phyloP scores from a whole-genome alignment of 1,284 basidiomycete species.

The Jaminaea rosea region DNA sequence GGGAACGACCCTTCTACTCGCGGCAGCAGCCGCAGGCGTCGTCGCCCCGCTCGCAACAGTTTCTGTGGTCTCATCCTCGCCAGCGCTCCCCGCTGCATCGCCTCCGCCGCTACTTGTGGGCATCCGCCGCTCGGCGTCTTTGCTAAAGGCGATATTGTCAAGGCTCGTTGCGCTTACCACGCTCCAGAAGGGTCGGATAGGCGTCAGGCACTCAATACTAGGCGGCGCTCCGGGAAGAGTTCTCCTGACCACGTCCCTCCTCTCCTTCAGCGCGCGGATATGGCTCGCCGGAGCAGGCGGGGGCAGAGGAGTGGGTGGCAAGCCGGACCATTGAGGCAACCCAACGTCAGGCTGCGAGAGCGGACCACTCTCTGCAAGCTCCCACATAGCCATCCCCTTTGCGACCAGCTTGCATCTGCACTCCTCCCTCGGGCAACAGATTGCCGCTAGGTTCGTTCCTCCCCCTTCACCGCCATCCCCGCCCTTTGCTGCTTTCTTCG shows the following conservation, averaged over 20 bases:
- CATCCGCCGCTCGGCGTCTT: constrained; percentile 27
- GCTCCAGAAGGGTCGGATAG: constrained; percentile 26
- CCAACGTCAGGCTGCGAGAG: constrained; percentile 4
- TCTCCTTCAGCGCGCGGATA: constrained; percentile 6
- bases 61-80: no score
- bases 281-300: background rate
- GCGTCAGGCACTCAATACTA: background rate
- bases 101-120: no score
- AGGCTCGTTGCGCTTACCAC: constrained; percentile 34
- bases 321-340: background rate
- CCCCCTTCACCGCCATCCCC: background rate
- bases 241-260: constrained; percentile 14
- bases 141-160: constrained; percentile 42
- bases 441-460: constrained; percentile 23
- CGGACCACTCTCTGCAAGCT: constrained; percentile 35
- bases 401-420: constrained; percentile 34
- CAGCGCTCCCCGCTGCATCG: no score
- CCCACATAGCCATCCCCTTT: constrained; percentile 29
- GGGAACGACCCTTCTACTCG: no score
- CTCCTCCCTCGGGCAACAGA: constrained; percentile 41
- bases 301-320: background rate
- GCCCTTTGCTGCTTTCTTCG: constrained; percentile 21
- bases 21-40: no score
- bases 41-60: no score
- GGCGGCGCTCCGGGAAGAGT: background rate